Evolutionary conservation across 352 stramenopile species (phyloP).

Genomic region (Pythium utonaiense): DNA sequence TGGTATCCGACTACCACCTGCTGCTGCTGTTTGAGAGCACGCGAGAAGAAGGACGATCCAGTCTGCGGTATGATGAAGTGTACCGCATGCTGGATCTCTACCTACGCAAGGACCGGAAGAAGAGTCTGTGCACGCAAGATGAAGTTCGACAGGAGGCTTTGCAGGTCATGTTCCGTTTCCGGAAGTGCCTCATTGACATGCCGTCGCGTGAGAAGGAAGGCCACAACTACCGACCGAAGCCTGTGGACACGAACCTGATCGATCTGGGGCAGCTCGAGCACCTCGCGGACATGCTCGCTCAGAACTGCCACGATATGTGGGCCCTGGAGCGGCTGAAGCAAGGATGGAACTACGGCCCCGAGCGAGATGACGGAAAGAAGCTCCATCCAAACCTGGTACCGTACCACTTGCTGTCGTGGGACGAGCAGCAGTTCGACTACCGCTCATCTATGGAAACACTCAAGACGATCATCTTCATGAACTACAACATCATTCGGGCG

Average conservation of each 20-base stretch:
- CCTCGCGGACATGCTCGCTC: constrained; percentile 68
- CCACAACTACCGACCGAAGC: constrained; percentile 84
- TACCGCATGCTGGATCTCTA: constrained; percentile 83
- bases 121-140: constrained; percentile 56
- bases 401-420: constrained; percentile 72
- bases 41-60: constrained; percentile 64
- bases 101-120: constrained; percentile 74
- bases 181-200: constrained; percentile 87
- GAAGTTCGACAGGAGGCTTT: constrained; percentile 75
- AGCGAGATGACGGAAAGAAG: constrained; percentile 74
- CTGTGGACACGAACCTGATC: constrained; percentile 73
- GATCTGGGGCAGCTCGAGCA: constrained; percentile 71
- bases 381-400: constrained; percentile 79
- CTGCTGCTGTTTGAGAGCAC: constrained; percentile 74
- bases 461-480: constrained; percentile 88
- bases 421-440: constrained; percentile 84
- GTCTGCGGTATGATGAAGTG: constrained; percentile 82
- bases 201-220: constrained; percentile 85
- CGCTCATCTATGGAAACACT: constrained; percentile 86
- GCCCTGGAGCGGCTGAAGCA: constrained; percentile 80
- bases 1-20: constrained; percentile 84
- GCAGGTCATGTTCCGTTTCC: constrained; percentile 88
- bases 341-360: constrained; percentile 69
- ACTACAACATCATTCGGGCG: constrained; percentile 70
- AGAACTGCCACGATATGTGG: constrained; percentile 88